Evolutionary conservation across 495 filamentous ascomycete species (phyloP).

Genomic region (Recurvomyces mirabilis): DNA sequence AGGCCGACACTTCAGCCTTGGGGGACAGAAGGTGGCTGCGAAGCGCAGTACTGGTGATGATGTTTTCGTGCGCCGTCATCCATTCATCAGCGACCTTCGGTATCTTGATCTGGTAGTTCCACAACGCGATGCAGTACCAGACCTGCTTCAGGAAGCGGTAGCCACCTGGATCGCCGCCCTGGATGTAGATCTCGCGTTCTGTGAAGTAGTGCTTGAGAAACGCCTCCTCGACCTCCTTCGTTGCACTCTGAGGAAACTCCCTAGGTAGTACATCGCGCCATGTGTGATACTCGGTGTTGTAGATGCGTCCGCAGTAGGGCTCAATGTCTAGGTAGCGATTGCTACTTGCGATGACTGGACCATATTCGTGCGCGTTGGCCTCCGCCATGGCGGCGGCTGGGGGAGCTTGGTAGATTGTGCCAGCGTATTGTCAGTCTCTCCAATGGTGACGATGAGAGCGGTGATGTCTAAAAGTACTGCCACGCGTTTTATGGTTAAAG

Average conservation of each 20-base stretch:
- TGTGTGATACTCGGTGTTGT: conserved; percentile 1
- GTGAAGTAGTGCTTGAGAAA: conserved; percentile 11
- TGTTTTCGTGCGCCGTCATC: no score
- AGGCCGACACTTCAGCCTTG: conserved; percentile 3
- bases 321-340: conserved; percentile 14
- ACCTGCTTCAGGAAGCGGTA: conserved; percentile 20
- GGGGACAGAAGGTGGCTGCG: no score
- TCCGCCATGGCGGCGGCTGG: neutral
- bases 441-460: no score
- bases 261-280: conserved; percentile 14
- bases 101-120: conserved; percentile 10
- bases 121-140: conserved; percentile 11
- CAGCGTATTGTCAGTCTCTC: no score
- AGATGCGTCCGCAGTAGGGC: conserved; percentile 14
- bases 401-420: neutral
- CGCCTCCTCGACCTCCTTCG: conserved; percentile 10
- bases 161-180: conserved; percentile 12
- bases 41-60: no score
- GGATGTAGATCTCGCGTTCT: conserved; percentile 10
- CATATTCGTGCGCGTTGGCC: neutral
- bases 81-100: conserved; percentile 5
- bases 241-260: conserved; percentile 12
- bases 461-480: no score
- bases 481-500: neutral
- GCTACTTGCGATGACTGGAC: conserved; percentile 15